phyloP scores from a whole-genome alignment of 768 basidiomycete genomes.

The Pleurotus giganteus region DNA sequence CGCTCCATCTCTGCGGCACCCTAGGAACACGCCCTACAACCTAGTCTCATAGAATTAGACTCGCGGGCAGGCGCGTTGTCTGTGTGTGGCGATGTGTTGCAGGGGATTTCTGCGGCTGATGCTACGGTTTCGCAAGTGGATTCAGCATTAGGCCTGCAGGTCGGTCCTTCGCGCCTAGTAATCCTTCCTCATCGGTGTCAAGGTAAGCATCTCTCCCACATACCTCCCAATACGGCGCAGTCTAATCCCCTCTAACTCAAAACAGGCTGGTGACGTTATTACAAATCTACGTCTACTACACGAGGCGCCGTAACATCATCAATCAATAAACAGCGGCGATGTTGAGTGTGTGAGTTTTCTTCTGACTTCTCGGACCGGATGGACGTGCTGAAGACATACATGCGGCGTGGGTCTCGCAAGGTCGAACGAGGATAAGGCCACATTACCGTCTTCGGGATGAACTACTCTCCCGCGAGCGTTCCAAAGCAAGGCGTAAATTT shows the following conservation, averaged over 20 bases:
- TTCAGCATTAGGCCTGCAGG: background rate
- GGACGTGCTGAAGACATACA: no score
- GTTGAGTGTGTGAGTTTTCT: background rate
- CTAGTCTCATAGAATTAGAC: no score
- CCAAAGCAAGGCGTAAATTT: no score
- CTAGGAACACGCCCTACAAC: background rate
- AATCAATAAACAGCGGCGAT: background rate
- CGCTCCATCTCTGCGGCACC: background rate
- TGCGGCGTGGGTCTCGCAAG: no score
- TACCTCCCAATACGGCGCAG: background rate
- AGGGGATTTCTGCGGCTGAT: background rate
- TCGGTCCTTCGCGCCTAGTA: background rate
- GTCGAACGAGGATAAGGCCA: no score
- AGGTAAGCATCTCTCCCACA: background rate
- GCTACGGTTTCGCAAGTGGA: no score
- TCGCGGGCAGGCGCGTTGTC: background rate
- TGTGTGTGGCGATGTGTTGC: background rate
- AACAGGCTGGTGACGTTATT: constrained; percentile 1
- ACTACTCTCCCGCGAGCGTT: background rate
- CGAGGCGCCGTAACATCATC: background rate
- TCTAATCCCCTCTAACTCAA: constrained; percentile 9
- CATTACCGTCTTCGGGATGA: no score
- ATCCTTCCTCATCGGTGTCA: background rate
- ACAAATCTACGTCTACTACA: background rate
- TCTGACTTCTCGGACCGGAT: background rate